These are phyloP conservation scores for Xylariaceae sp. DNA, from an alignment of 2,329 filamentous ascomycete species.

Conservation along the genomic window DNA sequence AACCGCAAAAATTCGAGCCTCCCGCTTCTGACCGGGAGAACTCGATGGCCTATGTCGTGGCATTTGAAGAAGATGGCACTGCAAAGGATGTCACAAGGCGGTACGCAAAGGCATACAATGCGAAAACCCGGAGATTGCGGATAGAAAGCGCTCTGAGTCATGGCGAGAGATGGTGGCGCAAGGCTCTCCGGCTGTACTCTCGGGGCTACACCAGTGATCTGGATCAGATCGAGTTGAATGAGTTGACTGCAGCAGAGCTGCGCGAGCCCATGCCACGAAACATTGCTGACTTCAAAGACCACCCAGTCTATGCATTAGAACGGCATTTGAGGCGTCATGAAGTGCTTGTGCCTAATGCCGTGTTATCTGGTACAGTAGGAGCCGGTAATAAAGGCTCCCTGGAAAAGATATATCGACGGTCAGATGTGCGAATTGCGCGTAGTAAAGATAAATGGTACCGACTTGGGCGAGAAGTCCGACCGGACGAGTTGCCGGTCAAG, in stretches of 20 bases:
- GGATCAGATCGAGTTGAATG: slow-evolving; percentile 79
- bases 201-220: slow-evolving; percentile 52
- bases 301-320: slow-evolving; percentile 79
- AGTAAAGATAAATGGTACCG: slow-evolving; percentile 90
- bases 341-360: slow-evolving; percentile 67
- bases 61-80: slow-evolving; percentile 74
- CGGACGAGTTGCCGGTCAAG: slow-evolving; percentile 78
- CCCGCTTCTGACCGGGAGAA: slow-evolving; percentile 75
- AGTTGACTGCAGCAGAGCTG: slow-evolving; percentile 66
- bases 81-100: slow-evolving; percentile 82
- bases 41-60: slow-evolving; percentile 75
- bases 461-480: slow-evolving; percentile 72
- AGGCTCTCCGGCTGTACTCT: slow-evolving; percentile 46
- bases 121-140: slow-evolving; percentile 80
- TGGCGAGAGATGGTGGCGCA: slow-evolving; percentile 51
- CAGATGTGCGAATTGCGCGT: slow-evolving; percentile 72
- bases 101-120: slow-evolving; percentile 84
- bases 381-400: slow-evolving; percentile 59
- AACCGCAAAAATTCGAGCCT: slow-evolving; percentile 74
- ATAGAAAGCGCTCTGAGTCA: slow-evolving; percentile 59
- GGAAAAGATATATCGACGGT: slow-evolving; percentile 77
- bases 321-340: slow-evolving; percentile 81
- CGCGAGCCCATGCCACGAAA: slow-evolving; percentile 82
- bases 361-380: slow-evolving; percentile 72
- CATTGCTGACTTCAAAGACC: slow-evolving; percentile 81